These are phyloP conservation scores for Clavispora carvajalis DNA, from an alignment of 805 yeast species.

Conservation along the genomic window DNA sequence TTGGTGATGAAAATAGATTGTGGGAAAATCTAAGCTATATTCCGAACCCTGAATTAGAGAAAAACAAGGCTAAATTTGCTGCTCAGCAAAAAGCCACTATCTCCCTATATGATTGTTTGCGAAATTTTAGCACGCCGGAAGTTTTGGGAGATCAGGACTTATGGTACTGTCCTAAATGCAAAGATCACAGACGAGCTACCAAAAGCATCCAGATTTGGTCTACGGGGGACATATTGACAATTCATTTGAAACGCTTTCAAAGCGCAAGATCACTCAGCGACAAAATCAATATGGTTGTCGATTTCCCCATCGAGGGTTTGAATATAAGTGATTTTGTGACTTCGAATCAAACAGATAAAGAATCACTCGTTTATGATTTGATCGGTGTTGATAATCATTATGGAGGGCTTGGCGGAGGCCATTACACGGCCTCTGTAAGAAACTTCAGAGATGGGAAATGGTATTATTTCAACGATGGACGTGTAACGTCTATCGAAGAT, in stretches of 20 bases:
- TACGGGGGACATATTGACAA: conserved; percentile 85
- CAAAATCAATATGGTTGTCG: conserved; percentile 78
- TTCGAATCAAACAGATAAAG: conserved; percentile 17
- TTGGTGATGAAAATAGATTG: conserved; percentile 43
- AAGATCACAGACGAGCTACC: conserved; percentile 85
- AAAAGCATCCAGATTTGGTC: conserved; percentile 90
- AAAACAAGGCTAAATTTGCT: conserved; percentile 30
- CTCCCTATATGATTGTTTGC: conserved; percentile 65
- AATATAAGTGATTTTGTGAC: conserved; percentile 62
- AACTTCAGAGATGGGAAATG: conserved; percentile 72
- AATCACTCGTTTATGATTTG: conserved; percentile 62
- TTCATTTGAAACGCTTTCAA: conserved; percentile 87
- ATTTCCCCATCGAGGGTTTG: conserved; percentile 80
- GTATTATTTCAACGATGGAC: conserved; percentile 88
- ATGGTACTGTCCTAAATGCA: conserved; percentile 91
- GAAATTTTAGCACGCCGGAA: conserved; percentile 73
- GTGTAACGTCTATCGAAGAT: conserved; percentile 52
- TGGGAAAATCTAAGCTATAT: conserved; percentile 46
- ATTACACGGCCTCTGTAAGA: conserved; percentile 85
- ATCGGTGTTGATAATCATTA: conserved; percentile 93
- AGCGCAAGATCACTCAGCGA: conserved; percentile 81
- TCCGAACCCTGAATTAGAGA: conserved; percentile 51
- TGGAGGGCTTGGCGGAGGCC: conserved; percentile 97
- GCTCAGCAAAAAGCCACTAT: conserved; percentile 43
- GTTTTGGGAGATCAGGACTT: conserved; percentile 81